Conservation (phyloP, 108 stramenopile species). For the Skeletonema menzelii region DNA sequence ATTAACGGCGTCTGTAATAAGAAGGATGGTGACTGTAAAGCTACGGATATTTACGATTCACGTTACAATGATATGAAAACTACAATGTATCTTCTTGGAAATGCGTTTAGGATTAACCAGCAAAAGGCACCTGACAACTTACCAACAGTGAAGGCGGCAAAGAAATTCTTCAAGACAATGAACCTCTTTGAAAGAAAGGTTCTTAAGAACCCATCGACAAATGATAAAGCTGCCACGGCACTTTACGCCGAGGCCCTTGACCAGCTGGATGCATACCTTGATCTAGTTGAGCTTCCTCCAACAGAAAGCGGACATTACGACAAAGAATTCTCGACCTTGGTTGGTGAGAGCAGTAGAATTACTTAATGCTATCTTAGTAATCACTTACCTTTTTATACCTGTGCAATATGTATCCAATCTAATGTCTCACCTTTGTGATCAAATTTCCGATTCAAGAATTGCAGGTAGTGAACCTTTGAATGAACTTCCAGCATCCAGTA, state of each 20-base stretch:
- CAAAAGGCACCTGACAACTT: slow-evolving; percentile 86
- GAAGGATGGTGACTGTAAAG: slow-evolving; percentile 80
- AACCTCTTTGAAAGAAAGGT: slow-evolving; percentile 71
- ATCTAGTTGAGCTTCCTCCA: slow-evolving; percentile 88
- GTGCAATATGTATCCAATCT: too few species aligned
- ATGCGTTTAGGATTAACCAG: slow-evolving; percentile 89
- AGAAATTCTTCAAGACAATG: slow-evolving; percentile 85
- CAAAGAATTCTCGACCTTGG: slow-evolving; percentile 66
- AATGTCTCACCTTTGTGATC: too few species aligned
- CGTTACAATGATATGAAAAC: slow-evolving; percentile 87
- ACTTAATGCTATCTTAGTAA: slow-evolving; percentile 36
- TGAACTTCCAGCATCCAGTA: too few species aligned
- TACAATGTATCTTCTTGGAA: slow-evolving; percentile 83
- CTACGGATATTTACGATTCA: slow-evolving; percentile 75
- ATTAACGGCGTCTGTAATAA: slow-evolving; percentile 86
- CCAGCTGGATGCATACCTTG: slow-evolving; percentile 74
- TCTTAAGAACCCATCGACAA: slow-evolving; percentile 47
- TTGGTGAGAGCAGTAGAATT: slow-evolving; percentile 66
- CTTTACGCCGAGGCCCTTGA: slow-evolving; percentile 70
- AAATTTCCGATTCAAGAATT: too few species aligned
- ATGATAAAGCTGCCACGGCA: slow-evolving; percentile 37
- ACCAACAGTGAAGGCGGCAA: slow-evolving; percentile 86
- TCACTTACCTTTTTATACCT: not conserved
- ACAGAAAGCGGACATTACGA: slow-evolving; percentile 81
- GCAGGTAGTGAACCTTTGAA: too few species aligned